phyloP scores from a whole-genome alignment of 2,329 filamentous ascomycete species.

The Aureobasidium sp. region DNA sequence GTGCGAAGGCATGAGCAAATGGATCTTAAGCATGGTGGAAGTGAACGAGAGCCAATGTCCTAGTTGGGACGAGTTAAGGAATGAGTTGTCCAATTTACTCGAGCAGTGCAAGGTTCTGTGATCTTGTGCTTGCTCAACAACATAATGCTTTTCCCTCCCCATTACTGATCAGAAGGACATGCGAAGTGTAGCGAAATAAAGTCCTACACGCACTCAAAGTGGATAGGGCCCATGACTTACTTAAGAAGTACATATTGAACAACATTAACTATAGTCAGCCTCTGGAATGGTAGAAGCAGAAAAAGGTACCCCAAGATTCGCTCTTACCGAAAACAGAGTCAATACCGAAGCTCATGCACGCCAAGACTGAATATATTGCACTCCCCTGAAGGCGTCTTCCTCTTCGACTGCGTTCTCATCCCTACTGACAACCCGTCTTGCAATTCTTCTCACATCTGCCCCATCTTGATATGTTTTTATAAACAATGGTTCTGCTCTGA shows the following conservation, averaged over 20 bases:
- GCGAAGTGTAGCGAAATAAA: background rate
- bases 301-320: background rate
- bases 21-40: slow-evolving; percentile 29
- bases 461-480: too few species aligned
- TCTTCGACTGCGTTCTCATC: background rate
- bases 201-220: background rate
- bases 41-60: slow-evolving; percentile 26
- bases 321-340: background rate
- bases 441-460: too few species aligned
- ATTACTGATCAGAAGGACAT: background rate
- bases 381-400: background rate
- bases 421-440: background rate
- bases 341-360: background rate
- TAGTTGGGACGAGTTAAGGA: slow-evolving; percentile 26
- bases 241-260: background rate
- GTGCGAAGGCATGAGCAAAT: slow-evolving; percentile 22
- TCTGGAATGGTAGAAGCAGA: background rate
- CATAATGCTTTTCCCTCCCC: background rate
- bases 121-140: background rate
- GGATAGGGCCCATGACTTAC: background rate
- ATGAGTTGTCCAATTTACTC: background rate
- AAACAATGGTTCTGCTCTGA: too few species aligned
- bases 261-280: background rate
- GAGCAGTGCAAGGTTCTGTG: background rate
- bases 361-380: slow-evolving; percentile 5